Base-by-base conservation (phyloP, 1,284 basidiomycete genomes). In the Tilletia caries region DNA sequence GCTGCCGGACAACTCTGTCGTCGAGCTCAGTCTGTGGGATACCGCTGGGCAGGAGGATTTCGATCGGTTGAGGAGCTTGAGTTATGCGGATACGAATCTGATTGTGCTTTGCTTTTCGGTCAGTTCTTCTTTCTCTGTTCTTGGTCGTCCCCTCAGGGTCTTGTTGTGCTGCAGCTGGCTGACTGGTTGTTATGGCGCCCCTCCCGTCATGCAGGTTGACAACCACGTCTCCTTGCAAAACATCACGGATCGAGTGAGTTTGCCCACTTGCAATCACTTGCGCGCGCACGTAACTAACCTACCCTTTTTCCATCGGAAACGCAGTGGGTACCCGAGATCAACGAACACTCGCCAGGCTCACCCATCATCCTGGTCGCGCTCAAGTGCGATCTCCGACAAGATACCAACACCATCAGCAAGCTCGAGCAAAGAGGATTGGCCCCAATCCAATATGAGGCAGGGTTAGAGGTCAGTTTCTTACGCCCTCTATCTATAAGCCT, bases 21-120 rank as follows among this genome's bases (percentile, higher is more conserved):
- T 97, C 13, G 95, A 98, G 81, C 86, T 98, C 64, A 92, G 92
- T 79, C 82, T 98, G 70, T 98, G 95, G 95, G 95, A 98, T 83
- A 97, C 95, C 50, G 95, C 95, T 46, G 94, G 92, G 29, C 93
- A 96, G 84, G 95, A 98, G 85, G 95, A 97, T 78, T 97, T 97
- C 83, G 95, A 96, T 83, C 87, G 93, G 65, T 85, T 98, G 68
- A 88, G 95, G 64, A 93, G 92, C 20, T 85, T 98, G 33, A 92
- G 91, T 43, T 98, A 97, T 82, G 91, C 94, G 2, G 94, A 97
- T 83, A 96, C 94, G 0, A 92, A 97, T 85, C 91, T 96, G 3
- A 65, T 79, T 34, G 43, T 73, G 15, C 44, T 75, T 23, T 75
- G 71, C 37, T 76, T 75, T 50, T 65, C 70, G 6, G 54, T 67